These are phyloP conservation scores for Areca catechu DNA, from an alignment of 176 grass and related monocot species.

Conservation along the genomic window DNA sequence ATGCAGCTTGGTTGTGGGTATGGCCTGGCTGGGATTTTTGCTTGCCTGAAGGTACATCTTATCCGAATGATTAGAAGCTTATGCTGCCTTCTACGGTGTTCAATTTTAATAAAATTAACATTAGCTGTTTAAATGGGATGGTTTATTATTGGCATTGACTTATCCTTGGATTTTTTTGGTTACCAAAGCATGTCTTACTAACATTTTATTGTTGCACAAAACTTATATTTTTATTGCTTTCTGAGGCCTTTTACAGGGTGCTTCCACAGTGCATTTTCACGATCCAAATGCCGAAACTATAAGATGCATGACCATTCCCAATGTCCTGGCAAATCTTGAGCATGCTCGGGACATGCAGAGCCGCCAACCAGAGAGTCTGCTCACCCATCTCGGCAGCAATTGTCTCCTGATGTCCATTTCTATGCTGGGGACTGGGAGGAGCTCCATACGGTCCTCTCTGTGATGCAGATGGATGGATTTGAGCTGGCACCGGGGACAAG, in stretches of 20 bases:
- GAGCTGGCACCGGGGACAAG: conserved; percentile 26
- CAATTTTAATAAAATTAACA: too few species aligned
- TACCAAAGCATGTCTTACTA: background rate
- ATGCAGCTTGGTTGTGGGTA: conserved; percentile 83
- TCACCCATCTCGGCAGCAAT: conserved; percentile 71
- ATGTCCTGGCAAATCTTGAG: conserved; percentile 88
- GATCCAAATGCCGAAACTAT: conserved; percentile 86
- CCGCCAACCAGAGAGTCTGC: conserved; percentile 73
- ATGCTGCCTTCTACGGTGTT: too few species aligned
- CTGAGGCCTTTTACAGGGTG: conserved; percentile 40
- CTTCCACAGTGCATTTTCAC: conserved; percentile 85
- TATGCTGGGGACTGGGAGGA: conserved; percentile 85
- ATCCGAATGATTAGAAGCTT: background rate
- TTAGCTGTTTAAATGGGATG: too few species aligned
- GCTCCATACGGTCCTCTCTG: conserved; percentile 66
- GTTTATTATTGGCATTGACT: too few species aligned
- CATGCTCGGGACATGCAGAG: conserved; percentile 59
- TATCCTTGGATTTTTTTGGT: conserved; percentile 1
- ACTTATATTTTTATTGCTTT: conserved; percentile 19
- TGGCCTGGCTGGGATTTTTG: conserved; percentile 78
- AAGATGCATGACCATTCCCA: conserved; percentile 79
- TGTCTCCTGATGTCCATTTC: conserved; percentile 66
- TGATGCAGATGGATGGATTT: conserved; percentile 30
- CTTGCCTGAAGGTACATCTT: conserved; percentile 71
- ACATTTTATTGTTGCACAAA: too few species aligned